These are phyloP conservation scores for Candida arabinofermentans DNA, from an alignment of 805 yeast species.

Conservation along the genomic window DNA sequence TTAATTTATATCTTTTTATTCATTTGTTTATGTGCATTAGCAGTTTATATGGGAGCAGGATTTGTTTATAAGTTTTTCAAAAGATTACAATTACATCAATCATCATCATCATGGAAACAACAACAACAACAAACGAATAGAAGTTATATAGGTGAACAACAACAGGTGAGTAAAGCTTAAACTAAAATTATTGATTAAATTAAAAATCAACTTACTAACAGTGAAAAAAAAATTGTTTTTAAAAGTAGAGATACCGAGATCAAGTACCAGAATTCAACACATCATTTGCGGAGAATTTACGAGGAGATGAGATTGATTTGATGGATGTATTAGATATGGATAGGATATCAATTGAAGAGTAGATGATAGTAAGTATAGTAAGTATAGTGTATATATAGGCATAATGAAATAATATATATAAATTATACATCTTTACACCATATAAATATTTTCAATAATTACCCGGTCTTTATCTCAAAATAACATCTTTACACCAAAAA, in stretches of 20 bases:
- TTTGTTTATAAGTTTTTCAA: conserved; percentile 33
- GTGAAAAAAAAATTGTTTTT: neutral
- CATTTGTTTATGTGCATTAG: conserved; percentile 40
- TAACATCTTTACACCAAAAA: too few species aligned
- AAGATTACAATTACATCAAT: conserved; percentile 4
- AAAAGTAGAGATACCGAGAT: conserved; percentile 12
- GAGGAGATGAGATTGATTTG: conserved; percentile 38
- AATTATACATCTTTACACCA: neutral
- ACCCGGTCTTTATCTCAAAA: too few species aligned
- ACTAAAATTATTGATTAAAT: neutral
- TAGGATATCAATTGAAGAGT: too few species aligned
- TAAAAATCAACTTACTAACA: conserved; percentile 5
- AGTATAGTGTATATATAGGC: neutral
- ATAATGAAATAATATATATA: neutral
- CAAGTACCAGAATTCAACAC: conserved; percentile 18
- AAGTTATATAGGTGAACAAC: conserved; percentile 6
- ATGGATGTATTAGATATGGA: conserved; percentile 36
- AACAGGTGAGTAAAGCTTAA: conserved; percentile 5
- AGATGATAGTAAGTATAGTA: neutral
- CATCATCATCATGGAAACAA: conserved; percentile 4
- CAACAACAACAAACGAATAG: conserved; percentile 3
- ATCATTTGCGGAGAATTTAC: conserved; percentile 31
- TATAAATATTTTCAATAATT: too few species aligned
- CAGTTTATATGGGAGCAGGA: conserved; percentile 42
- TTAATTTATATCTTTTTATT: conserved; percentile 62